Evolutionary conservation across 805 yeast species (phyloP), one percentile per base, ranked within the genome.

Genomic region (Sugiyamaella boreocaroliniensis): DNA sequence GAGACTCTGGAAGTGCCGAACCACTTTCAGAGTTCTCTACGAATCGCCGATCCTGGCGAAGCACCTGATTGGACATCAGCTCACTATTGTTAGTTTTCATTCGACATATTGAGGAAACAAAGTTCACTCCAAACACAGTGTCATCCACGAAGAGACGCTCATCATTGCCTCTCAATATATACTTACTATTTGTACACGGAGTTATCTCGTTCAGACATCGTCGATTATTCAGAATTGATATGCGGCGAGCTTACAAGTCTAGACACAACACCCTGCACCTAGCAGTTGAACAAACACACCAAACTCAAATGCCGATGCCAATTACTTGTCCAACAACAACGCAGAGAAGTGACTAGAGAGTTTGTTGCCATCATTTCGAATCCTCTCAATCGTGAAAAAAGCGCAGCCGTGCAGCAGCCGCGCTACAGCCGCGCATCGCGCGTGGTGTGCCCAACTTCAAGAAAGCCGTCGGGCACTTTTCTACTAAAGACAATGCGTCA

Each of bases 61-160:
- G 74, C 55, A 87, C 92, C 71, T 83, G 83, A 60, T 83, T 85
- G 48, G 95, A 77, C 89, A 87, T 62, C 40, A 48, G 62, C 51
- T 60, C 63, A 57, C 65, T 61, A 45, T 5, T 29, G 48, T 45
- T 45, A 45, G 48, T 20, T 9, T 45, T 14, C 11, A 22, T 12
- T 8, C 15, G n/a, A 16, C 12, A 18, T n/a, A n/a, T n/a, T n/a
- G n/a, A n/a, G n/a, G n/a, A 7, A 43, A 12, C 45, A 43, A 15
- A n/a, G 4, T 9, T 43, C 10, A 10, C 29, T 19, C 22, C 10
- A 43, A 19, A 43, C 5, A n/a, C 7, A n/a, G n/a, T 37, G 4
- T 37, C 41, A 37, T 15, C n/a, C 41, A n/a, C 16, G 8, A 22
- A 22, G 6, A 22, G 3, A 22, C 6, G 26, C 6, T 22, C 26